A percentile compares a stretch with the other conserved stretches of the same genome.
Evolutionary conservation across 2,329 filamentous ascomycete genomes (phyloP).

Genomic region (Pseudofabraea citricarpa): DNA sequence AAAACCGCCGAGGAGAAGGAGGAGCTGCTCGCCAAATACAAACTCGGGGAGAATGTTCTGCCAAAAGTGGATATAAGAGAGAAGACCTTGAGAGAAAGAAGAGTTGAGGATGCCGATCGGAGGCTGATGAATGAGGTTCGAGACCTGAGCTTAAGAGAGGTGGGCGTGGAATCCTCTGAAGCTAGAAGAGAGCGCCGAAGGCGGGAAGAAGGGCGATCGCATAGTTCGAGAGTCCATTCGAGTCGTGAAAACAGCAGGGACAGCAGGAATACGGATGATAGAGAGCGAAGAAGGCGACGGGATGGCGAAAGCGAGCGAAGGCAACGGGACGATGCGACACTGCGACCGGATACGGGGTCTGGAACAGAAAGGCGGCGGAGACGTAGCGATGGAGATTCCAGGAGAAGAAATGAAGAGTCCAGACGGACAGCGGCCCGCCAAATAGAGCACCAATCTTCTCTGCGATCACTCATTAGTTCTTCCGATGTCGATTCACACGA

Average conservation of each 20-base stretch:
- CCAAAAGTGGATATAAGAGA: slow-evolving; percentile 51
- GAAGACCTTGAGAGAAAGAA: slow-evolving; percentile 47
- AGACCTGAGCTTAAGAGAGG: slow-evolving; percentile 51
- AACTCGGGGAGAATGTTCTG: slow-evolving; percentile 74
- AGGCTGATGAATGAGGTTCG: slow-evolving; percentile 25
- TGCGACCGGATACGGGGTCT: slow-evolving; percentile 14
- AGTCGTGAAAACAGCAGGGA: slow-evolving; percentile 30
- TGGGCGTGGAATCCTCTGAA: slow-evolving; percentile 39
- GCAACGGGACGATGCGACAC: slow-evolving; percentile 11
- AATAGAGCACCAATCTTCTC: slow-evolving; percentile 84
- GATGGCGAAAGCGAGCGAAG: slow-evolving; percentile 26
- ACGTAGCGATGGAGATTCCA: slow-evolving; percentile 20
- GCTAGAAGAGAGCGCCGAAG: slow-evolving; percentile 23
- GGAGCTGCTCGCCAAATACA: slow-evolving; percentile 72
- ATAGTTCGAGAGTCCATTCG: slow-evolving; percentile 19
- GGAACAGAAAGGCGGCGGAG: slow-evolving; percentile 19
- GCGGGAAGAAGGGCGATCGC: slow-evolving; percentile 21
- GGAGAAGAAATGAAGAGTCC: slow-evolving; percentile 20
- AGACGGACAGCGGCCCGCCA: slow-evolving; percentile 39
- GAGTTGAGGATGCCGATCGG: slow-evolving; percentile 39
- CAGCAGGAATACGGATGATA: slow-evolving; percentile 19
- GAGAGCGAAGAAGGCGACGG: slow-evolving; percentile 24
- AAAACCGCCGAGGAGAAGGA: slow-evolving; percentile 69
- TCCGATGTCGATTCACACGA: slow-evolving; percentile 73
- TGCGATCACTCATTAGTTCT: slow-evolving; percentile 77